Conservation (phyloP, 2,329 filamentous ascomycete genomes). For the Ciborinia camelliae region DNA sequence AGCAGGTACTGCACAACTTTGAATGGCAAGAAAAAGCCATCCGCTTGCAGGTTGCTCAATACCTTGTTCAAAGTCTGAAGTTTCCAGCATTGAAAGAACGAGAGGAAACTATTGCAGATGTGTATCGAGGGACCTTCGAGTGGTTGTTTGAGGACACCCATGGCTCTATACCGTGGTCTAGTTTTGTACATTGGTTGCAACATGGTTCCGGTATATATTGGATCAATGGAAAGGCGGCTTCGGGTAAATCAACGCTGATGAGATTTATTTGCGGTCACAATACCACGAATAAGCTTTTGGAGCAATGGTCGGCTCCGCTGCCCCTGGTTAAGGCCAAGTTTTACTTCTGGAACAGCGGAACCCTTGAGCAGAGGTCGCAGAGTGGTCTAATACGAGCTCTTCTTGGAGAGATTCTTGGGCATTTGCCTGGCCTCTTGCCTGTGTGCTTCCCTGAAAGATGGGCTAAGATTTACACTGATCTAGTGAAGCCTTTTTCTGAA, state of each 20-base stretch:
- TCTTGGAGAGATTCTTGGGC: slow-evolving; percentile 1
- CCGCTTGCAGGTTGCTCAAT: neutral
- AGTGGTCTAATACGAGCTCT: slow-evolving; percentile 20
- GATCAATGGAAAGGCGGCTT: slow-evolving; percentile 26
- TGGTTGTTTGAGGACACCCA: slow-evolving; percentile 18
- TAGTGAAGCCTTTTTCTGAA: neutral
- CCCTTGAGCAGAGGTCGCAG: slow-evolving; percentile 23
- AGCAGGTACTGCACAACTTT: neutral
- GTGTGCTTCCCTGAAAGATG: neutral
- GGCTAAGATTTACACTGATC: neutral
- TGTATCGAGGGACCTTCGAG: slow-evolving; percentile 17
- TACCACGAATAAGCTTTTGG: slow-evolving; percentile 17
- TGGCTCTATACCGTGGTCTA: neutral
- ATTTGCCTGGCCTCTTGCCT: neutral
- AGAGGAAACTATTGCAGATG: slow-evolving; percentile 13
- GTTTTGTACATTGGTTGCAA: slow-evolving; percentile 24
- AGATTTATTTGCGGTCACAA: slow-evolving; percentile 17
- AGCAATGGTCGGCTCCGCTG: slow-evolving; percentile 31
- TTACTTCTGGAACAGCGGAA: slow-evolving; percentile 47
- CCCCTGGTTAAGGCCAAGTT: slow-evolving; percentile 38
- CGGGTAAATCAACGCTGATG: slow-evolving; percentile 28
- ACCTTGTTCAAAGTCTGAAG: neutral
- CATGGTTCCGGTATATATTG: slow-evolving; percentile 21
- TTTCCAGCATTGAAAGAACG: slow-evolving; percentile 13
- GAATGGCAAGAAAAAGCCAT: neutral